Conservation (phyloP, 306 rosid genomes). For the Pachyrhizus erosus region DNA sequence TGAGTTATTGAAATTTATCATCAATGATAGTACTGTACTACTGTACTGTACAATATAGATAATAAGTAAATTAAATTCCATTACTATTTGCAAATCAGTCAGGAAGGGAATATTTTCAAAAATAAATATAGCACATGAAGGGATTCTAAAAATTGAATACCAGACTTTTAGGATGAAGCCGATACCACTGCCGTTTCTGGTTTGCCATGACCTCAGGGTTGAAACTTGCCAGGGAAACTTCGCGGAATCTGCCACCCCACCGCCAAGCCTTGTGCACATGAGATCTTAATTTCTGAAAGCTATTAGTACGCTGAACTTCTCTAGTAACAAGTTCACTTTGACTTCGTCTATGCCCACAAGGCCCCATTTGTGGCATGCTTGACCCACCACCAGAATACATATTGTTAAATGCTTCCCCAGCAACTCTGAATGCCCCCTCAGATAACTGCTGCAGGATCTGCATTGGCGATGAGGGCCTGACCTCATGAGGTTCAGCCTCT, state of each 20-base stretch:
- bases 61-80: background rate
- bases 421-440: conserved; percentile 69
- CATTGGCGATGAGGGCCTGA: conserved; percentile 54
- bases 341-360: conserved; percentile 62
- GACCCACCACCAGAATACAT: conserved; percentile 52
- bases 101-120: conserved; percentile 26
- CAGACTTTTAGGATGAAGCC: conserved; percentile 80
- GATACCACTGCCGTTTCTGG: conserved; percentile 99
- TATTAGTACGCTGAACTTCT: conserved; percentile 53
- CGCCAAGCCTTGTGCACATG: conserved; percentile 78
- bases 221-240: conserved; percentile 45
- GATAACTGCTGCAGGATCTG: conserved; percentile 70
- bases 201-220: conserved; percentile 91
- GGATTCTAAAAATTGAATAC: conserved; percentile 55
- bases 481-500: conserved; percentile 60
- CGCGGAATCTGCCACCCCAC: conserved; percentile 61
- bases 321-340: conserved; percentile 64
- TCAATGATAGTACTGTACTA: background rate
- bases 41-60: background rate
- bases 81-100: conserved; percentile 20
- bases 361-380: conserved; percentile 45
- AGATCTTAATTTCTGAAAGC: conserved; percentile 71
- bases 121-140: background rate
- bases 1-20: background rate
- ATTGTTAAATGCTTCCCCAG: conserved; percentile 64